Evolutionary conservation across 768 basidiomycete genomes (phyloP).

Genomic region (Suillus tomentosus): DNA sequence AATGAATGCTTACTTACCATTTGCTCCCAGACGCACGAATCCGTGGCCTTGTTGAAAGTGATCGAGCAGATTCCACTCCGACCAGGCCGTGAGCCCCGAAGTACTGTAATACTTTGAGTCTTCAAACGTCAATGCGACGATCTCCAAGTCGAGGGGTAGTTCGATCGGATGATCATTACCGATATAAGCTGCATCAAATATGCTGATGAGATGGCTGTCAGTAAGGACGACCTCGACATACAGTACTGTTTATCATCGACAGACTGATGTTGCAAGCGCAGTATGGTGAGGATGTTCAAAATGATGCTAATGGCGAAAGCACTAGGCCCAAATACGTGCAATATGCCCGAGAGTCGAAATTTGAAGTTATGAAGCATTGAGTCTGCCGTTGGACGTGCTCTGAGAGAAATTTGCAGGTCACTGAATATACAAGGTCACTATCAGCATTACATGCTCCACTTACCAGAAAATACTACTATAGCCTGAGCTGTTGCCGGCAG

Average conservation of each 20-base stretch:
- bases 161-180: conserved; percentile 28
- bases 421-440: background rate
- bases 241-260: conserved; percentile 11
- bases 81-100: conserved; percentile 18
- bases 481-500: background rate
- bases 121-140: conserved; percentile 24
- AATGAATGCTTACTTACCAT: conserved; percentile 8
- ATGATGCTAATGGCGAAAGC: conserved; percentile 1
- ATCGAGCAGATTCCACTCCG: conserved; percentile 27
- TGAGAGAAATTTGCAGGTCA: background rate
- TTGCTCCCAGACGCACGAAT: conserved; percentile 28
- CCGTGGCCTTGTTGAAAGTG: conserved; percentile 23
- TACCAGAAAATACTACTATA: background rate
- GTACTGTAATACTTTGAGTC: conserved; percentile 31
- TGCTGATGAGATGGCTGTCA: background rate
- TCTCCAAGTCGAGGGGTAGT: conserved; percentile 18
- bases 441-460: background rate
- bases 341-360: too few species aligned
- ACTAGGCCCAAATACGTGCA: background rate
- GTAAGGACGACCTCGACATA: background rate
- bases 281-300: background rate
- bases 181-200: conserved; percentile 23
- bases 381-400: background rate
- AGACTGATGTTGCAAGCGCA: background rate
- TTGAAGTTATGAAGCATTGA: background rate